Evolutionary conservation across 2,329 filamentous ascomycete genomes (phyloP).

Genomic region (Coniochaeta sp.): DNA sequence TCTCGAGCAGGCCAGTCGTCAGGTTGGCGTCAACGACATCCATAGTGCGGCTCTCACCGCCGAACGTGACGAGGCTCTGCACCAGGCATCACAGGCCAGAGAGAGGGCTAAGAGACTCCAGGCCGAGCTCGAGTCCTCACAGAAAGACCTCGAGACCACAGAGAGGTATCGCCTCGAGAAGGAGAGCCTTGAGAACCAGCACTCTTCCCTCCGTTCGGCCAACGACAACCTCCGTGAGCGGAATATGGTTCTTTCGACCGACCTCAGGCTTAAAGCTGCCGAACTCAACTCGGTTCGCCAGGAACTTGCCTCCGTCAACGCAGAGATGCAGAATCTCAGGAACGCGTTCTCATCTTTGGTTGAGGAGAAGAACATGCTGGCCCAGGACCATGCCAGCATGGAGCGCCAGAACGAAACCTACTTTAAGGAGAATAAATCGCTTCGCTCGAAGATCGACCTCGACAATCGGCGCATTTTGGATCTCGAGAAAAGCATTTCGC

Average conservation of each 20-base stretch:
- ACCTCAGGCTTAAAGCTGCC: constrained; percentile 2
- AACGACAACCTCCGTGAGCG: constrained; percentile 23
- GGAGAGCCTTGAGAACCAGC: constrained; percentile 29
- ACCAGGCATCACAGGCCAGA: constrained; percentile 54
- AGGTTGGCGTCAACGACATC: constrained; percentile 54
- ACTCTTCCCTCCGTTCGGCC: constrained; percentile 30
- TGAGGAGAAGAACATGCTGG: constrained; percentile 36
- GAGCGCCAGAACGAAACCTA: constrained; percentile 49
- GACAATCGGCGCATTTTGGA: constrained; percentile 18
- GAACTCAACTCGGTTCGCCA: constrained; percentile 17
- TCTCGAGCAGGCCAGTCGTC: constrained; percentile 55
- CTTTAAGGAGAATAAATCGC: constrained; percentile 44
- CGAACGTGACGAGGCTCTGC: constrained; percentile 59
- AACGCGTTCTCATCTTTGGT: constrained; percentile 22
- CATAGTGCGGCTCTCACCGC: constrained; percentile 54
- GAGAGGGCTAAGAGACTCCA: constrained; percentile 27
- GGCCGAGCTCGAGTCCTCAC: constrained; percentile 25
- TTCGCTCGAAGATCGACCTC: constrained; percentile 19
- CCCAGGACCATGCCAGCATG: constrained; percentile 43
- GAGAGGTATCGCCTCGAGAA: constrained; percentile 28
- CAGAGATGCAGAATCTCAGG: constrained; percentile 40
- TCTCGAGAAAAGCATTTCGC: constrained; percentile 18
- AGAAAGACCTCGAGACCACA: constrained; percentile 30
- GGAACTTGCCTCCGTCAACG: constrained; percentile 35
- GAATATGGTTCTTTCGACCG: neutral